These are phyloP conservation scores for Magnaporthales sp. DNA, from an alignment of 2,329 filamentous ascomycete genomes.

Conservation along the genomic window DNA sequence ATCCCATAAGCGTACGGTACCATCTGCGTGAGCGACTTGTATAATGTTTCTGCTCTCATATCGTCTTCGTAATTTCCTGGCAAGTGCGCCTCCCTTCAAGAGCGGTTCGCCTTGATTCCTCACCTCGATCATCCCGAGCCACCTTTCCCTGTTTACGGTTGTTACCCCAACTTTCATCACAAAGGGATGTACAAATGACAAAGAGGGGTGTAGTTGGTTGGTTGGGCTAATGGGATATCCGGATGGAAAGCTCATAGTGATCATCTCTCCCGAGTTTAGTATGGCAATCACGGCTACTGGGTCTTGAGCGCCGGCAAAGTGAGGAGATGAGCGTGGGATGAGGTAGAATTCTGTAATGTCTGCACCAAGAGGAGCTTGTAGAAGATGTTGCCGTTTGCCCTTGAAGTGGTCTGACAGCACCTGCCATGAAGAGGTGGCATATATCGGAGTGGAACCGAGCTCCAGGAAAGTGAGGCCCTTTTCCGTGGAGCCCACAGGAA, in stretches of 20 bases:
- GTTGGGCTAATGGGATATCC: constrained; percentile 87
- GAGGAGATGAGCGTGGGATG: constrained; percentile 73
- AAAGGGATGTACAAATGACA: constrained; percentile 87
- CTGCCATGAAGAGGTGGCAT: constrained; percentile 88
- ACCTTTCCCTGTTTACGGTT: constrained; percentile 66
- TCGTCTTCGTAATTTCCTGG: constrained; percentile 58
- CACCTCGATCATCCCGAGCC: constrained; percentile 86
- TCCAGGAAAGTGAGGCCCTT: constrained; percentile 86
- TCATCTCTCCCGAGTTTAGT: constrained; percentile 77
- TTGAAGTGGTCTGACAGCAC: constrained; percentile 69
- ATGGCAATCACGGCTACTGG: constrained; percentile 77
- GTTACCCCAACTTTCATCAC: constrained; percentile 65
- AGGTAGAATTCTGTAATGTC: constrained; percentile 74
- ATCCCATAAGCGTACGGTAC: constrained; percentile 89
- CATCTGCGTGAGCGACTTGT: constrained; percentile 82
- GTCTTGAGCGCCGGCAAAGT: constrained; percentile 82
- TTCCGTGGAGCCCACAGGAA: constrained; percentile 53
- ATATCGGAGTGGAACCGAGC: constrained; percentile 78
- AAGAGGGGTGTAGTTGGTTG: constrained; percentile 81
- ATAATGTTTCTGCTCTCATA: constrained; percentile 80
- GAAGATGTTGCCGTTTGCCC: constrained; percentile 60
- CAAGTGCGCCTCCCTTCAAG: constrained; percentile 70
- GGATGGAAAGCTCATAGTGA: constrained; percentile 86
- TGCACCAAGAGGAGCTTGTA: constrained; percentile 70
- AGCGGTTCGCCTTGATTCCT: constrained; percentile 71